These are phyloP conservation scores for Cyanidium caldarium DNA, from an alignment of 23 red algal genomes.

Conservation along the genomic window DNA sequence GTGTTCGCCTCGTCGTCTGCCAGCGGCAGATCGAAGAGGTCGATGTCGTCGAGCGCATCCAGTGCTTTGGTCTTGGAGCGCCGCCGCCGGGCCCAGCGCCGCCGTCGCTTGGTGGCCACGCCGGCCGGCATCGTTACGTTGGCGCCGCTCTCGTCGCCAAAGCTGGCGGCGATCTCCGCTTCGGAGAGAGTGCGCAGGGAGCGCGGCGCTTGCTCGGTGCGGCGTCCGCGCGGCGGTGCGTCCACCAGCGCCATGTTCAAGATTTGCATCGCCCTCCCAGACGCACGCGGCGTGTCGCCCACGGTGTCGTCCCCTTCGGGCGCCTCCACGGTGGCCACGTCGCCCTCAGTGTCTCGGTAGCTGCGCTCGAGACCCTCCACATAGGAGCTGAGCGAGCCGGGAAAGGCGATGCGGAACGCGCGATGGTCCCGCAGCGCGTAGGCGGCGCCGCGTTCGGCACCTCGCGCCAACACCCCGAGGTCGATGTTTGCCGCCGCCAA, in stretches of 20 bases:
- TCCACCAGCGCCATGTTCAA: background rate
- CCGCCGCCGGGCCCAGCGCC: too few species aligned
- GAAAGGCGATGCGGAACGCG: background rate
- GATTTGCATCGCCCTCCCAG: too few species aligned
- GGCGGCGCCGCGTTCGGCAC: background rate
- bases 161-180: background rate
- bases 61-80: too few species aligned
- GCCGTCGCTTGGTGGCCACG: too few species aligned
- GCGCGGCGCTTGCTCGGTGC: background rate
- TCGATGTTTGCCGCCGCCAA: slow-evolving; percentile 1
- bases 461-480: background rate
- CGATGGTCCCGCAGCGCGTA: background rate
- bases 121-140: background rate
- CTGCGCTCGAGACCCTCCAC: background rate
- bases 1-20: background rate
- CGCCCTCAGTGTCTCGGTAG: background rate
- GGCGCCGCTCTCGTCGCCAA: background rate
- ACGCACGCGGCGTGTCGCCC: too few species aligned
- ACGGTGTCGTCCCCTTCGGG: too few species aligned
- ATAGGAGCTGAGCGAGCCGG: background rate
- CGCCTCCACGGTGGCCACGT: background rate
- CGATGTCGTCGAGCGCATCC: too few species aligned
- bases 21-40: background rate
- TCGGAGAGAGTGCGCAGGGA: too few species aligned
- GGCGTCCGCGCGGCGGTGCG: background rate